These are phyloP conservation scores for Talaromyces funiculosus DNA, from an alignment of 2,329 filamentous ascomycete genomes.

Conservation along the genomic window DNA sequence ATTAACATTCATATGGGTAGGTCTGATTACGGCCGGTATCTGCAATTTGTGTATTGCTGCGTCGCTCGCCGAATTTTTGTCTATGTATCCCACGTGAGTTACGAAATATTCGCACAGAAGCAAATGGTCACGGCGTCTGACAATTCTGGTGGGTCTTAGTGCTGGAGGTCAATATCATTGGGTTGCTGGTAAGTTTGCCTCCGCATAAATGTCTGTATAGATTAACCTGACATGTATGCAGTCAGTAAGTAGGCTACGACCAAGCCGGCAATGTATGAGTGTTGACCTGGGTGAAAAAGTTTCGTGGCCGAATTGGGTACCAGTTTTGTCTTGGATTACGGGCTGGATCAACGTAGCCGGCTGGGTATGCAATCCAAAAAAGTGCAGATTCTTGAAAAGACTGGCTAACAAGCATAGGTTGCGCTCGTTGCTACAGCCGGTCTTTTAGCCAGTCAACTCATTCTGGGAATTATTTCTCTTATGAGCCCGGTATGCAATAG, in stretches of 20 bases:
- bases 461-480: constrained; percentile 60
- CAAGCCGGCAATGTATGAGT: too few species aligned
- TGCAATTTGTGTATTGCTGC: constrained; percentile 66
- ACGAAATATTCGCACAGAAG: neutral
- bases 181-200: constrained; percentile 49
- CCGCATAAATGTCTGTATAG: neutral
- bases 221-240: constrained; percentile 4
- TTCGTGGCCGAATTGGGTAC: constrained; percentile 55
- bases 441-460: constrained; percentile 61
- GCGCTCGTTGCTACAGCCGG: constrained; percentile 63
- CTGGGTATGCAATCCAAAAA: constrained; percentile 47
- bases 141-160: constrained; percentile 11
- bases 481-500: constrained; percentile 44
- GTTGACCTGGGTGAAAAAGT: constrained; percentile 28
- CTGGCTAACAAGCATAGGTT: constrained; percentile 25
- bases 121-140: neutral
- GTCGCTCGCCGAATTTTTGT: constrained; percentile 66
- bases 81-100: constrained; percentile 52
- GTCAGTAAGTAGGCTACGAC: constrained; percentile 33
- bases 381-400: neutral
- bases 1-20: constrained; percentile 16
- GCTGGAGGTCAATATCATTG: constrained; percentile 65
- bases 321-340: constrained; percentile 62
- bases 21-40: constrained; percentile 54
- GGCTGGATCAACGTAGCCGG: constrained; percentile 66